phyloP scores from a whole-genome alignment of 2,329 filamentous ascomycete species.

The Fusarium sp. region DNA sequence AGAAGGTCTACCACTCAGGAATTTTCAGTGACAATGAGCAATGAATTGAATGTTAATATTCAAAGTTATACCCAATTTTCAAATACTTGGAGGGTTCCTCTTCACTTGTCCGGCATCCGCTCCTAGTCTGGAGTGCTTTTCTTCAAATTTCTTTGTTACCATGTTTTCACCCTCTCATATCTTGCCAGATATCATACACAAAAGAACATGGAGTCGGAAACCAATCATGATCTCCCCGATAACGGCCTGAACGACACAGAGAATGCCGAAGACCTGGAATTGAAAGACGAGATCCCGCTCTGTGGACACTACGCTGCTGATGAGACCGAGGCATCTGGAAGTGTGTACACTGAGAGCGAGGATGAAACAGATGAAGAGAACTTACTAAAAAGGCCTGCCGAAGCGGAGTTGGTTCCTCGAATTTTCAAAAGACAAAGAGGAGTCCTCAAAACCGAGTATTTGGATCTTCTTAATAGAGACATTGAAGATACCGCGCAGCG shows the following conservation, averaged over 20 bases:
- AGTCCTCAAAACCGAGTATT: constrained; percentile 61
- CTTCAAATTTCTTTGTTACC: constrained; percentile 36
- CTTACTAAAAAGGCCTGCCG: constrained; percentile 51
- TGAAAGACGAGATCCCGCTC: constrained; percentile 17
- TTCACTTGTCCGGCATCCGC: constrained; percentile 7
- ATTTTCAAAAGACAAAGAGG: constrained; percentile 63
- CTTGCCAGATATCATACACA: constrained; percentile 39
- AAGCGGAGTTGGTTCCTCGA: constrained; percentile 39
- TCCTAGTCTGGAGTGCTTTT: constrained; percentile 16
- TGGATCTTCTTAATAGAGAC: constrained; percentile 68
- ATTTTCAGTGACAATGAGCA: constrained; percentile 9
- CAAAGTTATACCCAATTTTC: background rate
- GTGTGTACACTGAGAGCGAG: constrained; percentile 33
- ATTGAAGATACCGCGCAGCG: constrained; percentile 66
- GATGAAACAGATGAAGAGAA: constrained; percentile 18
- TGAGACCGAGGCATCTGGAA: constrained; percentile 24
- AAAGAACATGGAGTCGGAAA: constrained; percentile 52
- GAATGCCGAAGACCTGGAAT: constrained; percentile 15
- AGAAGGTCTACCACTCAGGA: background rate
- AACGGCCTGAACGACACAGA: constrained; percentile 29
- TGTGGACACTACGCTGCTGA: constrained; percentile 14
- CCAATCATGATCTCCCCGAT: constrained; percentile 33
- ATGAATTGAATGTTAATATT: constrained; percentile 21
- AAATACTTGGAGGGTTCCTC: background rate
- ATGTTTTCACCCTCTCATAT: constrained; percentile 48